These are phyloP conservation scores for Vitis amurensis DNA, from an alignment of 164 flowering plant species.

Conservation along the genomic window DNA sequence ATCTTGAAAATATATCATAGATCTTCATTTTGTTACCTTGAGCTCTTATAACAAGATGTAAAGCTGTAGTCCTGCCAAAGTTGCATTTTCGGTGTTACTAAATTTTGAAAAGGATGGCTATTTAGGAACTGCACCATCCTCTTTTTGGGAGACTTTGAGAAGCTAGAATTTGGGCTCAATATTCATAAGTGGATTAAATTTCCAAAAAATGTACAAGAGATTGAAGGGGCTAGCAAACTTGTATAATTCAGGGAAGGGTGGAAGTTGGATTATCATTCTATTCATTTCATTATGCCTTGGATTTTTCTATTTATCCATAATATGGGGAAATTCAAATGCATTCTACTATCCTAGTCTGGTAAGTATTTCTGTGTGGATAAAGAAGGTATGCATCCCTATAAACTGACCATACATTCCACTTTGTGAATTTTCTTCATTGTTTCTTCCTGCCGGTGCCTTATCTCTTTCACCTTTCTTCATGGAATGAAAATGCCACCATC, in stretches of 20 bases:
- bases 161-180: not conserved
- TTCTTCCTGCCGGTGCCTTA: too few species aligned
- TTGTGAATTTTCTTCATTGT: too few species aligned
- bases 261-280: not conserved
- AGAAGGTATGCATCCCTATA: too few species aligned
- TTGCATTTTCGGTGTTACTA: not conserved
- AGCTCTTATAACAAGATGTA: not conserved
- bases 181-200: not conserved
- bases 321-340: too few species aligned
- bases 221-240: not conserved
- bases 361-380: too few species aligned
- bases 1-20: constrained; percentile 21
- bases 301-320: too few species aligned
- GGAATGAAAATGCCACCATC: too few species aligned
- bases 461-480: too few species aligned
- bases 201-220: not conserved
- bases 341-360: too few species aligned
- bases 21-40: not conserved
- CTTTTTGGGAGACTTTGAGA: not conserved
- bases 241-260: not conserved
- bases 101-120: constrained; percentile 4
- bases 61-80: not conserved
- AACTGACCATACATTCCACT: too few species aligned
- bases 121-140: not conserved
- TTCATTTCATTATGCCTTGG: too few species aligned